Percentiles rank a stretch among this genome's conserved stretches.
Evolutionary conservation across 202 grass and related monocot species (phyloP).

Genomic region (Elaeis oleifera): DNA sequence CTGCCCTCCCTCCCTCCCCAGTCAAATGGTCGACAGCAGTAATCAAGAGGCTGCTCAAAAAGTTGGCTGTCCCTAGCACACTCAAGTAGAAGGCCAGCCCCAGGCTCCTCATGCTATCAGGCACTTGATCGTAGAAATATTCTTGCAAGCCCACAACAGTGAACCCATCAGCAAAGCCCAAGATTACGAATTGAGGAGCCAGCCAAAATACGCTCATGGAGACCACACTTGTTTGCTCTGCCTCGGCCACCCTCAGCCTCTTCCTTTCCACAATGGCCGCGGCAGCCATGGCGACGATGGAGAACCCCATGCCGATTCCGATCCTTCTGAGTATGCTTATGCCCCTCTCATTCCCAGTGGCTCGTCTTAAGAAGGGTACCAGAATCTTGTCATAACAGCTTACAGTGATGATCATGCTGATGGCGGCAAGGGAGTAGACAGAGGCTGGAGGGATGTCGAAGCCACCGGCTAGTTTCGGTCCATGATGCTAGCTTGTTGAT

Average conservation of each 20-base stretch:
- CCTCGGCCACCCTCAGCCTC: constrained; percentile 2
- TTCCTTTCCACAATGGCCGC: constrained; percentile 46
- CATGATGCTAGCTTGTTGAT: constrained; percentile 80
- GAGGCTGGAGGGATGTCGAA: constrained; percentile 63
- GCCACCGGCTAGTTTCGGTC: constrained; percentile 32
- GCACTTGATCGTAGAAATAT: constrained; percentile 91
- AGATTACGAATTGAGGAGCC: constrained; percentile 50
- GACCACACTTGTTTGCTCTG: neutral
- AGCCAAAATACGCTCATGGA: constrained; percentile 54
- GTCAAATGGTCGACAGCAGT: constrained; percentile 35
- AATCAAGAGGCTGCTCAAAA: constrained; percentile 59
- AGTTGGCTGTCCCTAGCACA: constrained; percentile 56
- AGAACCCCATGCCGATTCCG: constrained; percentile 55
- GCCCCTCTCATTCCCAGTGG: constrained; percentile 47
- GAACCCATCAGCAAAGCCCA: constrained; percentile 65
- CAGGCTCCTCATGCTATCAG: constrained; percentile 73
- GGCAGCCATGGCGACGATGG: constrained; percentile 18
- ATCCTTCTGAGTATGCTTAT: constrained; percentile 68
- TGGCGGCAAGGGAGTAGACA: constrained; percentile 37
- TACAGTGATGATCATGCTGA: constrained; percentile 61
- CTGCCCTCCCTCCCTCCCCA: neutral
- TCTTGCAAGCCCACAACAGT: constrained; percentile 71
- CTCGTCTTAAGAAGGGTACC: constrained; percentile 41
- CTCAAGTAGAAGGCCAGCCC: constrained; percentile 78
- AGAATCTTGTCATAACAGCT: constrained; percentile 57